Base-by-base conservation (phyloP, 306 rosid species). In the Carpinus fangiana region DNA sequence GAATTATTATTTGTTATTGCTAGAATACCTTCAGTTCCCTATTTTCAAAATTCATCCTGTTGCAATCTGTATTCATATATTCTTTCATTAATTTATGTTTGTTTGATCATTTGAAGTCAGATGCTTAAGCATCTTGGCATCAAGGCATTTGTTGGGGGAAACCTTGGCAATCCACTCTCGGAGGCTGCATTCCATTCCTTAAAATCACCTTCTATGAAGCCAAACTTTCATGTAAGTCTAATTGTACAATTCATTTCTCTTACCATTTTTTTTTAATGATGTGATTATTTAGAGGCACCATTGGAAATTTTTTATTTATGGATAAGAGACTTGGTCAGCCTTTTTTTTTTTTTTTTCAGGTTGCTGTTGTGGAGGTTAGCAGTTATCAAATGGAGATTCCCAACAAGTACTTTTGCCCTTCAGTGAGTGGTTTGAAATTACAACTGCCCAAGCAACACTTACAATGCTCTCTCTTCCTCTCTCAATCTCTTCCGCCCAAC, bases 331-430 rank as follows among this genome's bases (percentile, higher is more conserved):
- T 9, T 48, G 52, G 52, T 48, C 12, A 11, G 14, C 14, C 16
- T 48, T 48, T 48, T 48, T 11, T 11, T 11, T 43, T 65, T 62
- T 69, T 53, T 28, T 23, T 11, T 59, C 73, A 82, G 86, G 82
- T 78, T 67, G 86, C 82, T 7, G 72, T 82, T 66, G 82, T 82
- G 48, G 85, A 77, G 78, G 85, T 82, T 48, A 82, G 85, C 79
- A 82, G 85, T 82, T 82, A 77, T 51, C 82, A 82, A 52, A 67
- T 78, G 82, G 82, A 82, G 57, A 67, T 78, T 78, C 79, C 85
- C 20, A 66, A 68, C 82, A 73, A 82, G 46, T 48, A 59, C 76
- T 82, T 82, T 45, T 57, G 76, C 82, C 85, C 86, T 28, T 82
- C 86, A 4, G 85, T 78, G 59, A 66, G 85, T 41, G 45, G 45